Conservation (phyloP, 257 asterid species). For the Buddleja alternifolia region DNA sequence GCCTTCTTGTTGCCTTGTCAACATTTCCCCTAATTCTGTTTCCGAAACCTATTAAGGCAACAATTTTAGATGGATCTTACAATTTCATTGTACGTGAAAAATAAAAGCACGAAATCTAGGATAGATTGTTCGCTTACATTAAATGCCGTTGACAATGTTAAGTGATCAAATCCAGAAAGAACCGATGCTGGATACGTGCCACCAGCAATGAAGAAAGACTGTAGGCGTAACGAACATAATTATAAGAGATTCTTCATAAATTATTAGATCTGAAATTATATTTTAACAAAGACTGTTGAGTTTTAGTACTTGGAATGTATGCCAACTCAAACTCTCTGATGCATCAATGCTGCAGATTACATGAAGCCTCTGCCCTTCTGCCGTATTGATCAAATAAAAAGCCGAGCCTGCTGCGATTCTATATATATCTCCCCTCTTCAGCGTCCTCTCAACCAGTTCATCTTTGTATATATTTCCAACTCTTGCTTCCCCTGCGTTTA, state of each 20-base stretch:
- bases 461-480: slow-evolving; percentile 79
- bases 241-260: too few species aligned
- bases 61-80: too few species aligned
- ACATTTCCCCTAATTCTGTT: slow-evolving; percentile 43
- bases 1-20: slow-evolving; percentile 51
- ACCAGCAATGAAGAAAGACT: slow-evolving; percentile 89
- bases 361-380: slow-evolving; percentile 70
- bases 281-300: not conserved
- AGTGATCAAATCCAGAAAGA: slow-evolving; percentile 73
- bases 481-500: slow-evolving; percentile 71
- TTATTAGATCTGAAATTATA: too few species aligned
- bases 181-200: slow-evolving; percentile 75
- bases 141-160: slow-evolving; percentile 70
- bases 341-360: slow-evolving; percentile 72
- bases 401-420: slow-evolving; percentile 75
- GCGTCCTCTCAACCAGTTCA: slow-evolving; percentile 59
- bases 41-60: slow-evolving; percentile 51
- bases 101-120: not conserved
- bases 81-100: too few species aligned
- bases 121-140: slow-evolving; percentile 52
- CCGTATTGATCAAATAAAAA: slow-evolving; percentile 70
- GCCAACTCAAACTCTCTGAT: slow-evolving; percentile 51
- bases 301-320: slow-evolving; percentile 60
- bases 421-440: slow-evolving; percentile 76
- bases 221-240: slow-evolving; percentile 16